phyloP scores from a whole-genome alignment of 2,329 filamentous ascomycete species.

The Tolypocladium cylindrosporum region DNA sequence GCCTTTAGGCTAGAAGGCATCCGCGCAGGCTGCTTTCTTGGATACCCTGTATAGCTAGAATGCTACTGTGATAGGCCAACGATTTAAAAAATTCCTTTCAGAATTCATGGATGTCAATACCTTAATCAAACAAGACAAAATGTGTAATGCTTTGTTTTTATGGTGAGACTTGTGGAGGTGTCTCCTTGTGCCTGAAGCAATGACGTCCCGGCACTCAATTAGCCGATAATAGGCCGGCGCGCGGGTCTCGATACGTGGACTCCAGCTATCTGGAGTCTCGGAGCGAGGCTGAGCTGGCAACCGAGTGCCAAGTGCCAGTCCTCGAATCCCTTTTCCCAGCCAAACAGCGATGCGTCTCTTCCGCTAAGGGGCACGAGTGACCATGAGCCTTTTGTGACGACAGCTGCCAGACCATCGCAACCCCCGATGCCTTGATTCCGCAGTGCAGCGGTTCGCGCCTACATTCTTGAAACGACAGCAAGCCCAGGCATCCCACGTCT shows the following conservation, averaged over 20 bases:
- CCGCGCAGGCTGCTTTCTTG: too few relatives aligned
- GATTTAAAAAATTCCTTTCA: too few relatives aligned
- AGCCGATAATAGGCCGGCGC: neutral
- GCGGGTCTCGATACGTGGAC: neutral
- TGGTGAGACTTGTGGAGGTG: neutral
- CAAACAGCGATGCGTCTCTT: neutral
- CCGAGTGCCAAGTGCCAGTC: neutral
- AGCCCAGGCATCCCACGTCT: neutral
- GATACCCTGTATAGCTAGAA: too few relatives aligned
- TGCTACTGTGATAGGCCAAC: too few relatives aligned
- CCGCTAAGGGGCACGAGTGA: neutral
- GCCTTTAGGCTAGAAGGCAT: too few relatives aligned
- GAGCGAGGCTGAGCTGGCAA: neutral
- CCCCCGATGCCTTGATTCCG: neutral
- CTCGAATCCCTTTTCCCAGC: neutral
- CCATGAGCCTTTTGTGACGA: neutral
- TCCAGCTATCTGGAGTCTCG: neutral
- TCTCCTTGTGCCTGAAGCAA: neutral
- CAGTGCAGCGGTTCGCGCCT: neutral
- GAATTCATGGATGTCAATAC: too few relatives aligned
- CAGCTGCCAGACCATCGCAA: neutral
- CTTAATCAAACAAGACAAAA: too few relatives aligned
- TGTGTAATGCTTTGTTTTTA: too few relatives aligned
- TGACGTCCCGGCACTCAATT: neutral
- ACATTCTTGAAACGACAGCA: neutral